Percentiles rank a stretch among this genome's conserved stretches.
Evolutionary conservation across 2,329 filamentous ascomycete genomes (phyloP).

Genomic region (Arthrocladium fulminans): DNA sequence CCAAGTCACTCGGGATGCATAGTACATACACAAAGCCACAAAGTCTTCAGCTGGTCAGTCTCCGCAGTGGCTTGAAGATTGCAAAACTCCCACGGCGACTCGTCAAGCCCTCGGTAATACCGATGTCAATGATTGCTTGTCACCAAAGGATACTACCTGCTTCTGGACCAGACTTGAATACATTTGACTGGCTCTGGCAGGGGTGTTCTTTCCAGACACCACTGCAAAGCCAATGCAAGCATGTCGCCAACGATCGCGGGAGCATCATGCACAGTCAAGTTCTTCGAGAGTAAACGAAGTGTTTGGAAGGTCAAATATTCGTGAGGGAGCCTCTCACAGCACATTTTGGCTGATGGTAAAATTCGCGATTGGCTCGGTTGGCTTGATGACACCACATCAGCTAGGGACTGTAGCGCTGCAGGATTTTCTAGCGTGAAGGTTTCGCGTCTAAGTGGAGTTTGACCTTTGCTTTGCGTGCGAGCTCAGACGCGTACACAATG

Average conservation of each 20-base stretch:
- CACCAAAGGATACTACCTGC: too few relatives aligned
- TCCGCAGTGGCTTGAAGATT: too few relatives aligned
- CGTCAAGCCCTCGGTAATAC: too few relatives aligned
- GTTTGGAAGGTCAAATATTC: neutral
- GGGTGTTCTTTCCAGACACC: neutral
- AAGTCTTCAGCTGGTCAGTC: too few relatives aligned
- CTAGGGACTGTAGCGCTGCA: neutral
- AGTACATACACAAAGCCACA: too few relatives aligned
- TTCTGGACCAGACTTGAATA: too few relatives aligned
- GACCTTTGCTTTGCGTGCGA: neutral
- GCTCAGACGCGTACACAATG: slow-evolving; percentile 1
- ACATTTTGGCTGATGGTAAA: neutral
- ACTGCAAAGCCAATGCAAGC: neutral
- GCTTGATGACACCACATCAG: neutral
- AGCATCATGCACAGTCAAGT: neutral
- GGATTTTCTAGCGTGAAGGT: slow-evolving; percentile 5
- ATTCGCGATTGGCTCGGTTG: neutral
- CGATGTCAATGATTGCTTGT: too few relatives aligned
- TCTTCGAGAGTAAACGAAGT: neutral
- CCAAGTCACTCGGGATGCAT: too few relatives aligned
- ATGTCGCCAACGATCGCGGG: neutral
- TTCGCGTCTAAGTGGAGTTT: slow-evolving; percentile 5
- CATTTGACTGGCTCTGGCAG: neutral
- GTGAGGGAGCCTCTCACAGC: neutral
- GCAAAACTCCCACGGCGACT: too few relatives aligned